These are phyloP conservation scores for Alternaria metachromatica DNA, from an alignment of 2,329 filamentous ascomycete genomes.

Conservation along the genomic window DNA sequence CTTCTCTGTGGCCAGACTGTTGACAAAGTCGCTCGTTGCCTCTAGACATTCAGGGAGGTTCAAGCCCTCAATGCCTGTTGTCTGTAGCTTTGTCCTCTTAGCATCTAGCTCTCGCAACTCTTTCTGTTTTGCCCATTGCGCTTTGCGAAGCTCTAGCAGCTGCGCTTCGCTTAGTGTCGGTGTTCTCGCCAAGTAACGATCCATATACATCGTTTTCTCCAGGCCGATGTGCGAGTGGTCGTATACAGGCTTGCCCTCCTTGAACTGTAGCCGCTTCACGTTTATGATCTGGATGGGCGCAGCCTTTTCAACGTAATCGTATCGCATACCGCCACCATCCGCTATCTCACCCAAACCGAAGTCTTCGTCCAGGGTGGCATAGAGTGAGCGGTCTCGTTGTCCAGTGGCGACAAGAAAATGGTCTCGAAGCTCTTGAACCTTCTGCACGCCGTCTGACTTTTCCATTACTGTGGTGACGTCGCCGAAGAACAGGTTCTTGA, in stretches of 20 bases:
- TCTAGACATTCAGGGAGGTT: conserved; percentile 39
- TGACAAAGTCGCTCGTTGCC: conserved; percentile 37
- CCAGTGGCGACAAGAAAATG: conserved; percentile 69
- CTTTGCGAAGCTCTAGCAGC: conserved; percentile 68
- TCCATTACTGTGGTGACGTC: conserved; percentile 56
- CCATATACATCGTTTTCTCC: conserved; percentile 82
- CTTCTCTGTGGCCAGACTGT: conserved; percentile 22
- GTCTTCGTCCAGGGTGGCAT: conserved; percentile 82
- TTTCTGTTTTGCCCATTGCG: conserved; percentile 77
- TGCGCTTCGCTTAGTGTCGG: conserved; percentile 42
- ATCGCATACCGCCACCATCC: conserved; percentile 33
- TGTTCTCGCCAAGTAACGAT: conserved; percentile 70
- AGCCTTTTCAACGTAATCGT: conserved; percentile 60
- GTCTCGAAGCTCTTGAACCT: conserved; percentile 64
- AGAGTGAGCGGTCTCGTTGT: conserved; percentile 69
- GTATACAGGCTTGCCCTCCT: conserved; percentile 58
- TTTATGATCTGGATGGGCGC: conserved; percentile 89
- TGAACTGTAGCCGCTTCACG: conserved; percentile 81
- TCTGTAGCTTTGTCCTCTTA: conserved; percentile 51
- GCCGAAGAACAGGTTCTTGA: conserved; percentile 61
- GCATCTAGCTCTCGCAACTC: conserved; percentile 64
- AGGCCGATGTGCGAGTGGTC: conserved; percentile 71
- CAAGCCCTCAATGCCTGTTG: conserved; percentile 40
- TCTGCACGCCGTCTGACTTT: conserved; percentile 51
- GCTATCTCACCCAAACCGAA: conserved; percentile 80